Percentiles rank a stretch among this genome's conserved stretches.
These are phyloP conservation scores for Trypethelium eluteriae DNA, from an alignment of 495 filamentous ascomycete genomes.

Conservation along the genomic window DNA sequence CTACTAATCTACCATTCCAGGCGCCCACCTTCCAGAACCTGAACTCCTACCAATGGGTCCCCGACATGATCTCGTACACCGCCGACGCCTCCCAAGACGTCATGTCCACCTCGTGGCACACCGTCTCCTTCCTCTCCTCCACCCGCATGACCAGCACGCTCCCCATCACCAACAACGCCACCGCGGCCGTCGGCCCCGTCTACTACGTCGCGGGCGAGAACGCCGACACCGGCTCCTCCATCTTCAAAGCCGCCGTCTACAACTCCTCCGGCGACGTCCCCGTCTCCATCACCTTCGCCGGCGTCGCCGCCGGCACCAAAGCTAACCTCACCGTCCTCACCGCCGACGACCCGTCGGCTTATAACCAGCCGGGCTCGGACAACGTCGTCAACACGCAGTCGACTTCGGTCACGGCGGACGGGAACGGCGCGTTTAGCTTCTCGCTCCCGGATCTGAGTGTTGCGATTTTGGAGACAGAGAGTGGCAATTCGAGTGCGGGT, in stretches of 20 bases:
- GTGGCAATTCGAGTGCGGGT: neutral
- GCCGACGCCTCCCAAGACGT: constrained; percentile 29
- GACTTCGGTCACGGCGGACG: constrained; percentile 14
- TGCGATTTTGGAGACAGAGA: constrained; percentile 21
- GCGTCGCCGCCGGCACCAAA: constrained; percentile 38
- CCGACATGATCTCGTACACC: constrained; percentile 32
- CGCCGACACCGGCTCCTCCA: constrained; percentile 34
- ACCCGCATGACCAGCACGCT: constrained; percentile 52
- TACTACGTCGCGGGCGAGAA: constrained; percentile 52
- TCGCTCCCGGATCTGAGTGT: constrained; percentile 22
- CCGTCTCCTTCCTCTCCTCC: constrained; percentile 40
- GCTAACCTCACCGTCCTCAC: constrained; percentile 54
- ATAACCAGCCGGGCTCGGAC: constrained; percentile 36
- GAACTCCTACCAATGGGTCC: constrained; percentile 33
- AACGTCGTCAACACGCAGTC: constrained; percentile 18
- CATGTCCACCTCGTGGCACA: constrained; percentile 41
- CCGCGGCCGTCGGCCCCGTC: constrained; percentile 43
- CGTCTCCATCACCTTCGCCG: constrained; percentile 50
- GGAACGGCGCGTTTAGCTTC: constrained; percentile 24
- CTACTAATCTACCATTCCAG: neutral
- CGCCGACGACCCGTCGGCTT: constrained; percentile 39
- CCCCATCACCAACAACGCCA: constrained; percentile 40
- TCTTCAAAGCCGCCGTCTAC: constrained; percentile 61
- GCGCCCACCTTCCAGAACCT: constrained; percentile 34
- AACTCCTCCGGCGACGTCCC: constrained; percentile 48